Evolutionary conservation across 169 alveolate species (phyloP).

Genomic region (Plasmodium coatneyi): DNA sequence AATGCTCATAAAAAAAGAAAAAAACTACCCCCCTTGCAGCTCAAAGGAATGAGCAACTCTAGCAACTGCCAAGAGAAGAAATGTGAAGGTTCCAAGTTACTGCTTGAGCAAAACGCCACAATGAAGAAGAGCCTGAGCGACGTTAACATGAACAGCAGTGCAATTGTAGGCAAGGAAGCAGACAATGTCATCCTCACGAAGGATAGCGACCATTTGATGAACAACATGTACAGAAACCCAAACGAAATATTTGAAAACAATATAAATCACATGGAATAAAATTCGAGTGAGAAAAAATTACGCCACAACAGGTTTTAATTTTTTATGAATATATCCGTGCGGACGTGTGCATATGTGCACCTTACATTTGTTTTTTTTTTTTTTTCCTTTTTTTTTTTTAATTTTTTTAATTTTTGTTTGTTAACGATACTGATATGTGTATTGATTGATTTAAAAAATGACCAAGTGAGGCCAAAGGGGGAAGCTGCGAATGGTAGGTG

Average conservation of each 20-base stretch:
- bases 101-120: conserved; percentile 7
- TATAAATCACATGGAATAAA: conserved; percentile 15
- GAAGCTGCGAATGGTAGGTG: background rate
- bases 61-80: conserved; percentile 31
- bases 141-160: background rate
- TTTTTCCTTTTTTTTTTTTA: background rate
- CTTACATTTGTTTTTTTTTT: background rate
- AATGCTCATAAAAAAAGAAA: background rate
- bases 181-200: background rate
- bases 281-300: conserved; percentile 12
- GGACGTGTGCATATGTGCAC: background rate
- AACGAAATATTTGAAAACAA: conserved; percentile 33
- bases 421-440: background rate
- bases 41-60: conserved; percentile 43
- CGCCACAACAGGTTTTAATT: conserved; percentile 16
- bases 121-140: conserved; percentile 7
- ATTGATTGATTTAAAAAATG: background rate
- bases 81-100: background rate
- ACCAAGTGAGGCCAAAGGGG: background rate
- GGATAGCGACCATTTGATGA: conserved; percentile 8
- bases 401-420: background rate
- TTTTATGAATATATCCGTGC: conserved; percentile 1
- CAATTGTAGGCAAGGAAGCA: background rate
- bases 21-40: background rate
- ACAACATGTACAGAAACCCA: conserved; percentile 9